Evolutionary conservation across 148 eudicot species (phyloP).

Genomic region (Silene uniflora): DNA sequence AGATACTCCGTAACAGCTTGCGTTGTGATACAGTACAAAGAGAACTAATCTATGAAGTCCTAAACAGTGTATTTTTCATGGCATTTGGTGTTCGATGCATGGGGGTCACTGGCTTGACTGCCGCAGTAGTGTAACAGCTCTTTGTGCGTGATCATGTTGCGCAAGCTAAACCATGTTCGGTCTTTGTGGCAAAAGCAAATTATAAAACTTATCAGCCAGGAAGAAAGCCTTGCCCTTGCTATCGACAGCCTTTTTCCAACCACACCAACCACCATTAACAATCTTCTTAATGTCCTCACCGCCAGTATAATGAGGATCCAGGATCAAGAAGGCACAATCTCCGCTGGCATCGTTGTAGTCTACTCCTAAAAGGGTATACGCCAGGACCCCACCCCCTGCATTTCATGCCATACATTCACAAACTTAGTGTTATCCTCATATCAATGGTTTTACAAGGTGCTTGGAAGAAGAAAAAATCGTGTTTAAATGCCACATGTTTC

Average conservation of each 20-base stretch:
- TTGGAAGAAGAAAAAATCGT: too few relatives aligned
- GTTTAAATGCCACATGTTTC: not conserved
- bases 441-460: not conserved
- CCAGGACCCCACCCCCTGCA: constrained; percentile 98
- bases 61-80: not conserved
- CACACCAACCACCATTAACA: constrained; percentile 93
- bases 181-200: constrained; percentile 89
- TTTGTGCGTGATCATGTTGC: not conserved
- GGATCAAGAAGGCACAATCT: constrained; percentile 90
- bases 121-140: too few relatives aligned
- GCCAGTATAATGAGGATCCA: constrained; percentile 96
- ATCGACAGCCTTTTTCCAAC: constrained; percentile 92
- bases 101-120: not conserved
- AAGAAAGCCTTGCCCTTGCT: constrained; percentile 92
- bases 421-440: not conserved
- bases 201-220: constrained; percentile 82
- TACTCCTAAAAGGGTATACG: constrained; percentile 95
- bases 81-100: not conserved
- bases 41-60: not conserved
- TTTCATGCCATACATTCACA: not conserved
- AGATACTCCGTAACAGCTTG: too few relatives aligned
- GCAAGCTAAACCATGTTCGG: constrained; percentile 68
- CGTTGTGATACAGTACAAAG: too few relatives aligned
- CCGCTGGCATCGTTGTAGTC: constrained; percentile 81
- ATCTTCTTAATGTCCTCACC: constrained; percentile 83